Evolutionary conservation across 371 early-diverging fungal genomes (phyloP).

Genomic region (Lichtheimia ramosa): DNA sequence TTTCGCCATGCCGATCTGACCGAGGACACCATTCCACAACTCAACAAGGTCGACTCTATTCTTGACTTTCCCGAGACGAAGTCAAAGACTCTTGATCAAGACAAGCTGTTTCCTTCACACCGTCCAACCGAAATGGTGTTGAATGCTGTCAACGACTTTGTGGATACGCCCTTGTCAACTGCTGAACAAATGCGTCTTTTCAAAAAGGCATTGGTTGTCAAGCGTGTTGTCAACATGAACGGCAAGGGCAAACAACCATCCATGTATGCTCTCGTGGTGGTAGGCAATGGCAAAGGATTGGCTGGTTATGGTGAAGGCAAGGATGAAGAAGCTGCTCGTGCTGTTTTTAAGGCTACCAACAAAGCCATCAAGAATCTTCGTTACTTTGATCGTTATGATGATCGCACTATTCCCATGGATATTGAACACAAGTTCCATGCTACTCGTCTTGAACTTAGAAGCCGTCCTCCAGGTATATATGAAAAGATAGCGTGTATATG

Average conservation of each 20-base stretch:
- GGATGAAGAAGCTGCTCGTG: slow-evolving; percentile 76
- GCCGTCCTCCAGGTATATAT: slow-evolving; percentile 86
- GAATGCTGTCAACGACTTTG: slow-evolving; percentile 38
- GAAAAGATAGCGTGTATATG: neutral
- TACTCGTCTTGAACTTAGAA: slow-evolving; percentile 79
- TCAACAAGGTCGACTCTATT: slow-evolving; percentile 44
- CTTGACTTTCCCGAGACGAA: slow-evolving; percentile 34
- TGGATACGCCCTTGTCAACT: slow-evolving; percentile 37
- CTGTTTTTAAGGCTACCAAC: slow-evolving; percentile 89
- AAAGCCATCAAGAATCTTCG: slow-evolving; percentile 87
- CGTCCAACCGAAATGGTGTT: slow-evolving; percentile 42
- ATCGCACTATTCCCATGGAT: slow-evolving; percentile 92
- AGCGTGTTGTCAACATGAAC: slow-evolving; percentile 85
- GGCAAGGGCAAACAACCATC: slow-evolving; percentile 82
- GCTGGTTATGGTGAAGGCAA: slow-evolving; percentile 97
- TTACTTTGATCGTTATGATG: slow-evolving; percentile 87
- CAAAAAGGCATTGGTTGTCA: slow-evolving; percentile 76
- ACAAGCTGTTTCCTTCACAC: slow-evolving; percentile 34
- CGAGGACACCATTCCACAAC: slow-evolving; percentile 31
- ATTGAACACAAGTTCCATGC: slow-evolving; percentile 88
- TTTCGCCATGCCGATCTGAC: slow-evolving; percentile 28
- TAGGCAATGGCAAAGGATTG: slow-evolving; percentile 91
- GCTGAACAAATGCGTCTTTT: slow-evolving; percentile 48
- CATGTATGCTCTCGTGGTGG: slow-evolving; percentile 92
- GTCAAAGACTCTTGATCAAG: slow-evolving; percentile 30